Conservation (phyloP, 106 monocot genomes). For the Chionographis japonica region DNA sequence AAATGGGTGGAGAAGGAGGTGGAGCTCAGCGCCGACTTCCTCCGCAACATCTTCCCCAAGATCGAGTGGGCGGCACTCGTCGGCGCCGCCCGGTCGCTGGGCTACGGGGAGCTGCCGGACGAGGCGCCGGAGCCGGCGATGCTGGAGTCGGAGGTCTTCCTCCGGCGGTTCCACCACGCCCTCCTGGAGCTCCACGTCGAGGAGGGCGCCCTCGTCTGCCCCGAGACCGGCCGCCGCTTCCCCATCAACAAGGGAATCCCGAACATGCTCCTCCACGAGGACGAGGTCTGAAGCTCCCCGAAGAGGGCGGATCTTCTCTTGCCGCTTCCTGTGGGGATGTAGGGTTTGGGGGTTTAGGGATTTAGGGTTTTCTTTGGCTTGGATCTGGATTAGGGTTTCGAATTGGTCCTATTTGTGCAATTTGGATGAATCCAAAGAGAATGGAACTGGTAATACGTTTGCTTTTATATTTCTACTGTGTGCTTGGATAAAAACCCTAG, state of each 20-base stretch:
- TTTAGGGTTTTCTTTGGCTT: too few relatives aligned
- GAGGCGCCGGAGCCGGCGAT: constrained; percentile 28
- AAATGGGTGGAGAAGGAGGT: constrained; percentile 59
- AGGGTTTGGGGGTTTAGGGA: too few relatives aligned
- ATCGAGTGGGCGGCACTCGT: constrained; percentile 82
- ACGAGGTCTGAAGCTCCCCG: constrained; percentile 58
- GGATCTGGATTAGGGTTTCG: too few relatives aligned
- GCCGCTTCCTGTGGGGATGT: too few relatives aligned
- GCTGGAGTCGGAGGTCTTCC: constrained; percentile 61
- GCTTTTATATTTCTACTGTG: too few relatives aligned
- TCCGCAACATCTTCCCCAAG: constrained; percentile 59
- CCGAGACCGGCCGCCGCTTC: constrained; percentile 75
- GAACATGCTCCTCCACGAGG: constrained; percentile 96
- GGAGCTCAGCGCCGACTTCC: constrained; percentile 86
- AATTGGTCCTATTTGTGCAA: too few relatives aligned
- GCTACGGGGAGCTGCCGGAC: constrained; percentile 53
- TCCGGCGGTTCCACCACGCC: constrained; percentile 74
- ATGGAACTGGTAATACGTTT: too few relatives aligned
- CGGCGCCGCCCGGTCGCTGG: constrained; percentile 44
- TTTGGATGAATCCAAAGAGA: too few relatives aligned
- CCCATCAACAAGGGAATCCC: constrained; percentile 88
- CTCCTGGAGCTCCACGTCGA: constrained; percentile 85
- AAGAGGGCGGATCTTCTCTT: too few relatives aligned
- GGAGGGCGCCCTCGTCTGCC: constrained; percentile 87
- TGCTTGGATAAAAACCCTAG: too few relatives aligned